Base-by-base conservation (phyloP, 1,139 yeast genomes). In the Schizosaccharomyces versatilis region DNA sequence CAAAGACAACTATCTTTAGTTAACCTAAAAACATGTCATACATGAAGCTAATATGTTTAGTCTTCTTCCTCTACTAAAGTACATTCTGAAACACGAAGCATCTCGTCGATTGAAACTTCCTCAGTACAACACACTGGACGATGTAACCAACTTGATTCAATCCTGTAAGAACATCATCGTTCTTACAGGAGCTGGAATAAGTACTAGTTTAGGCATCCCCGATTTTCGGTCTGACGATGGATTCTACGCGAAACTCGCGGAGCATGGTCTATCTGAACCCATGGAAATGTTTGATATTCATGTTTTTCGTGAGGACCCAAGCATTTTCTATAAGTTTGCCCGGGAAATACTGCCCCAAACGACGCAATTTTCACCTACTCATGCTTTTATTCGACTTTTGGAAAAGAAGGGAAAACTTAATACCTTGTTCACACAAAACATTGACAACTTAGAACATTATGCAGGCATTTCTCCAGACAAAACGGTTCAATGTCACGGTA, bases 141-240 rank as follows among this genome's bases (percentile, higher is more conserved):
- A 80, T 59, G 78, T 81, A 1, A 67, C 77, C 2, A 70, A 70
- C 0, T 74, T 75, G 51, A 70, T 88, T 47, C 62, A 71, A 17
- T 69, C 69, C 9, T 78, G 93, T 0, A 65, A 73, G 17, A 81
- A 79, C 56, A 76, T 90, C 19, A 64, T 90, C 59, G 94, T 90
- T 1, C 70, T 90, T 36, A 85, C 96, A 0, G 98, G 98, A 5
- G 98, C 98, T 0, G 98, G 98, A 17, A 86, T 90, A 51, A 84
- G 95, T 15, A 88, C 96, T 3, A 79, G 88, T 41, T 70, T 88
- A 57, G 97, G 96, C 1, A 88, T 88, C 56, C 96, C 97, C 0
- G 98, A 90, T 68, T 90, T 90, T 69, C 75, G 98, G 64, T 86
- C 96, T 0, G 79, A 86, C 8, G 73, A 82, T 60, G 98, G 98